Conservation (phyloP, 2,329 filamentous ascomycete genomes). For the Beauveria medogensis region DNA sequence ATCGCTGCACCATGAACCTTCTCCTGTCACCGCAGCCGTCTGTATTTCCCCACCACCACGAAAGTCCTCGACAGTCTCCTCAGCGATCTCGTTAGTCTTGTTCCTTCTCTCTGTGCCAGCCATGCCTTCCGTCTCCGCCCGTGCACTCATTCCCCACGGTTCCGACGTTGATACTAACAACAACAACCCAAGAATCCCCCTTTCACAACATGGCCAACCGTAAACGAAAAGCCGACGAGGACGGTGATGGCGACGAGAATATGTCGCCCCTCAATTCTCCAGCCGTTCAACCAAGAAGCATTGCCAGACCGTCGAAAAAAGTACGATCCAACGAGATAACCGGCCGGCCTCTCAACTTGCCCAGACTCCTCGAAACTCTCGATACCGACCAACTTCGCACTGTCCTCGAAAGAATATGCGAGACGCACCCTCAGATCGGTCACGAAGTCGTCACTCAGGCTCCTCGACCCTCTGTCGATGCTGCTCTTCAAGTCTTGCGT, state of each 20-base stretch:
- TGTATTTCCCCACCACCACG: constrained; percentile 51
- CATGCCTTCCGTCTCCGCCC: not conserved
- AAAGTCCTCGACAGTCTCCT: constrained; percentile 45
- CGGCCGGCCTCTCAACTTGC: constrained; percentile 47
- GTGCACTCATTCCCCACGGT: not conserved
- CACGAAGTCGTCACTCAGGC: constrained; percentile 77
- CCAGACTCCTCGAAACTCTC: constrained; percentile 86
- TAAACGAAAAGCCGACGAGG: constrained; percentile 84
- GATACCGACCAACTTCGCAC: constrained; percentile 76
- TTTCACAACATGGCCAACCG: constrained; percentile 47
- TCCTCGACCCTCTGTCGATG: constrained; percentile 76
- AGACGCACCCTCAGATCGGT: constrained; percentile 77
- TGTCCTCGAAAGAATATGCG: constrained; percentile 85
- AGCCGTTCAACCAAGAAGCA: constrained; percentile 59
- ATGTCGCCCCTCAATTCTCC: constrained; percentile 81
- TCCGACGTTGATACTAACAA: constrained; percentile 1
- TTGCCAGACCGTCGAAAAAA: constrained; percentile 60
- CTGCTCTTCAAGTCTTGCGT: constrained; percentile 70
- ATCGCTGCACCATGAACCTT: constrained; percentile 47
- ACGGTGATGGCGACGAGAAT: constrained; percentile 77
- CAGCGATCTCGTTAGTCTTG: constrained; percentile 45
- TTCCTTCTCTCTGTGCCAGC: not conserved
- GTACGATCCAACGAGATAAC: constrained; percentile 55
- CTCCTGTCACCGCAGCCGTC: constrained; percentile 53
- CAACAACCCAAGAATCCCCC: constrained; percentile 29